Conservation (phyloP, 306 rosid species). For the Gynostemma pentaphyllum region DNA sequence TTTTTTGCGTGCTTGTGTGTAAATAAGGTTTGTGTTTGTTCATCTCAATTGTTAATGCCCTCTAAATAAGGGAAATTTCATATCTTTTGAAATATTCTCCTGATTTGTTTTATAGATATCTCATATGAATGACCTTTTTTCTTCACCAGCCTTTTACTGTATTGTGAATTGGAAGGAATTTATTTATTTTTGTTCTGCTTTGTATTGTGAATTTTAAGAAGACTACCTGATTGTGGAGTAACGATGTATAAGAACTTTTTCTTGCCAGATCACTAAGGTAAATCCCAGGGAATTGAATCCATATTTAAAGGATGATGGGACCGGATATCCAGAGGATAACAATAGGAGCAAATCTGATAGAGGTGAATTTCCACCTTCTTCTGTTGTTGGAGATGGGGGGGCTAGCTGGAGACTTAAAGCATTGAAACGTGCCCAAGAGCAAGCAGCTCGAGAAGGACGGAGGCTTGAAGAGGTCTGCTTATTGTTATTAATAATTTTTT, state of each 20-base stretch:
- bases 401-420: constrained; percentile 99
- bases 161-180: neutral
- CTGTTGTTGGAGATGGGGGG: constrained; percentile 90
- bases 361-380: constrained; percentile 41
- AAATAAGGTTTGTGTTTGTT: neutral
- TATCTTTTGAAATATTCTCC: neutral
- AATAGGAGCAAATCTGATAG: constrained; percentile 25
- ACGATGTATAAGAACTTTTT: neutral
- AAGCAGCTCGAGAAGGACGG: constrained; percentile 74
- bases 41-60: neutral
- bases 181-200: neutral
- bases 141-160: neutral
- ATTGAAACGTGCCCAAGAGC: constrained; percentile 85
- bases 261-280: constrained; percentile 27
- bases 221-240: neutral
- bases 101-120: neutral
- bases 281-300: constrained; percentile 88
- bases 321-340: constrained; percentile 73
- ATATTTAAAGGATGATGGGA: constrained; percentile 57
- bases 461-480: constrained; percentile 41
- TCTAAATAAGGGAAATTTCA: neutral
- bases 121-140: neutral
- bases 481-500: constrained; percentile 1
- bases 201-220: neutral
- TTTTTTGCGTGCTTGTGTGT: neutral